Base-by-base conservation (phyloP, 495 filamentous ascomycete genomes). In the Aspergillus egyptiacus region DNA sequence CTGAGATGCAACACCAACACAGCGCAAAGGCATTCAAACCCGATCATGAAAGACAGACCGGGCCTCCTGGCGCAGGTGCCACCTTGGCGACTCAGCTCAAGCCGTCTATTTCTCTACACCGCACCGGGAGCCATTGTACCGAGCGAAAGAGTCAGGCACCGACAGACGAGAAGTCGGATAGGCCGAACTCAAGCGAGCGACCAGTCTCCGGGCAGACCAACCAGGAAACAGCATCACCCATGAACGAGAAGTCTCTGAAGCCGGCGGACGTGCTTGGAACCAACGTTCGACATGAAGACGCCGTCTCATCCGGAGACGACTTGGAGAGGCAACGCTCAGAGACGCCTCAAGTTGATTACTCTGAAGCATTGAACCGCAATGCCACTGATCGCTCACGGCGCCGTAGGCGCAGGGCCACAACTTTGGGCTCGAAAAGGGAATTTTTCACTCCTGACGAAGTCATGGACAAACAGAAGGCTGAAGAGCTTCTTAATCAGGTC, bases 401-500 rank as follows among this genome's bases (percentile, higher is more conserved):
- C 48, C 78, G 86, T 23, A 64, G 80, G 44, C 78, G 90, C 17
- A 76, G 94, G 49, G 81, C 81, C 0, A 89, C 85, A 37, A 95
- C 89, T 1, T 83, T 83, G 62, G 79, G 81, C 46, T 86, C 80
- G 28, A 84, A 79, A 50, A 77, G 83, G 13, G 85, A 85, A n/a
- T n/a, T n/a, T 2, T 86, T 89, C 63, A 74, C 75, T 1, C 72
- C 73, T 10, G 89, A 91, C 55, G 87, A 91, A 38, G 59, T 95
- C 32, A 70, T 96, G 54, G 76, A 77, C 39, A 78, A 74, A 37
- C 76, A 73, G 13, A 86, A 88, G 46, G 87, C 88, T 6, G 90
- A 95, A 58, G 83, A 86, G 53, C 68, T 95, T 56, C 70, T 96
- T 58, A 76, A 82, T 47, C 71, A 91, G 73, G 81, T 87, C 28